phyloP scores from a whole-genome alignment of 257 asterid species.

The Handroanthus guayacan region DNA sequence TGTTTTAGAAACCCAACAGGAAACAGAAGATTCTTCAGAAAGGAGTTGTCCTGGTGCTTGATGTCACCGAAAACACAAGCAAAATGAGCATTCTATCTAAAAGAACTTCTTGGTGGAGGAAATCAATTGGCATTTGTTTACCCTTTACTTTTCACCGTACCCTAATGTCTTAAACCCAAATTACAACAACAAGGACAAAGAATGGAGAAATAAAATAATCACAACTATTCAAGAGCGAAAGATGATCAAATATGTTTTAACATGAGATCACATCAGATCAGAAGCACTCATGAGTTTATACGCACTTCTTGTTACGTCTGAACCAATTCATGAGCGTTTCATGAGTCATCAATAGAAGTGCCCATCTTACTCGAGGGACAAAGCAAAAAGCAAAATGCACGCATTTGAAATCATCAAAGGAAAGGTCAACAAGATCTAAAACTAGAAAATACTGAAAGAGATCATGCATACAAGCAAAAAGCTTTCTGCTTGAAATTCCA shows the following conservation, averaged over 20 bases:
- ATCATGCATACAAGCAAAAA: background rate
- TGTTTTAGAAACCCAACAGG: background rate
- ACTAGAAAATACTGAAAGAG: background rate
- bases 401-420: background rate
- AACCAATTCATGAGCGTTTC: background rate
- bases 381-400: background rate
- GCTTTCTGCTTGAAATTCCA: background rate
- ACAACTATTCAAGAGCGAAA: background rate
- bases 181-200: background rate
- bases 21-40: background rate
- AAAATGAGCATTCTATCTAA: background rate
- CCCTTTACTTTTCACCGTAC: background rate
- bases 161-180: background rate
- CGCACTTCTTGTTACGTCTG: background rate
- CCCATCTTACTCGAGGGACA: background rate
- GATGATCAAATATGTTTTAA: background rate
- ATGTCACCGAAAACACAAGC: slow-evolving; percentile 7
- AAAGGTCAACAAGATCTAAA: background rate
- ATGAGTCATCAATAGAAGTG: background rate
- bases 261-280: background rate
- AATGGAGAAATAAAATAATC: background rate
- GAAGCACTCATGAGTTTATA: background rate
- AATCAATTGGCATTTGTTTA: background rate
- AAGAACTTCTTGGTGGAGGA: background rate
- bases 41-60: background rate